phyloP scores from a whole-genome alignment of 768 basidiomycete species.

The Gelatoporia subvermispora region DNA sequence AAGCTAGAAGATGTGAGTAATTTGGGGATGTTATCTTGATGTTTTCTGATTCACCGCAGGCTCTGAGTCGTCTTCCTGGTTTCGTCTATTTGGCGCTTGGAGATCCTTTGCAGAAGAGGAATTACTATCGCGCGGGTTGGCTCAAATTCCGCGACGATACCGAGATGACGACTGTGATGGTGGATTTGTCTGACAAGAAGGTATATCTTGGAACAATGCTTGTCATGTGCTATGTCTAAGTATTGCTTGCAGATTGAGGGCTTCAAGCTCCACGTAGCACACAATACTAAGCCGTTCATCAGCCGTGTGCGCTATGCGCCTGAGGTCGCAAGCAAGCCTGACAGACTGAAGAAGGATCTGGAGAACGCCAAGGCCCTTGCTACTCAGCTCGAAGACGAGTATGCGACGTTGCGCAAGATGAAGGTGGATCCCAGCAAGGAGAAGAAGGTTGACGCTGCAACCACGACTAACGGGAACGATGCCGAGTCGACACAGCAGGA shows the following conservation, averaged over 20 bases:
- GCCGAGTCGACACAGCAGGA: conserved; percentile 18
- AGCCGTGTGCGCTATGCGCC: conserved; percentile 79
- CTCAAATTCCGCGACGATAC: conserved; percentile 80
- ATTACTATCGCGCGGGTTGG: conserved; percentile 95
- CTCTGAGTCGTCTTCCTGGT: conserved; percentile 50
- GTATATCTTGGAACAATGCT: conserved; percentile 36
- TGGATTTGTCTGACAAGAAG: conserved; percentile 80
- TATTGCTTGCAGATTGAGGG: conserved; percentile 69
- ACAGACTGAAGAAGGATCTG: conserved; percentile 78
- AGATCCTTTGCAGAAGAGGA: conserved; percentile 88
- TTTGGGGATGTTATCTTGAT: conserved; percentile 3
- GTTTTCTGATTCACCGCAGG: conserved; percentile 38
- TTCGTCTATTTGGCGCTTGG: conserved; percentile 87
- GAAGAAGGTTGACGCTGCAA: conserved; percentile 13
- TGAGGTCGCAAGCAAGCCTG: conserved; percentile 73
- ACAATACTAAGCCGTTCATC: conserved; percentile 71
- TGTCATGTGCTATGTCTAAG: not conserved
- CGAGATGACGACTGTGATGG: conserved; percentile 71
- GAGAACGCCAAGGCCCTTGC: conserved; percentile 71
- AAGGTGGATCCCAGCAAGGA: conserved; percentile 18
- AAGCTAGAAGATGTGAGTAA: conserved; percentile 81
- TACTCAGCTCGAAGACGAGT: conserved; percentile 69
- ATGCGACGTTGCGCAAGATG: conserved; percentile 44
- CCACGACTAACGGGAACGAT: conserved; percentile 13
- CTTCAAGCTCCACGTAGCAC: conserved; percentile 89